Conservation (phyloP, 805 yeast genomes). For the Saccharomycopsis lassenensis region DNA sequence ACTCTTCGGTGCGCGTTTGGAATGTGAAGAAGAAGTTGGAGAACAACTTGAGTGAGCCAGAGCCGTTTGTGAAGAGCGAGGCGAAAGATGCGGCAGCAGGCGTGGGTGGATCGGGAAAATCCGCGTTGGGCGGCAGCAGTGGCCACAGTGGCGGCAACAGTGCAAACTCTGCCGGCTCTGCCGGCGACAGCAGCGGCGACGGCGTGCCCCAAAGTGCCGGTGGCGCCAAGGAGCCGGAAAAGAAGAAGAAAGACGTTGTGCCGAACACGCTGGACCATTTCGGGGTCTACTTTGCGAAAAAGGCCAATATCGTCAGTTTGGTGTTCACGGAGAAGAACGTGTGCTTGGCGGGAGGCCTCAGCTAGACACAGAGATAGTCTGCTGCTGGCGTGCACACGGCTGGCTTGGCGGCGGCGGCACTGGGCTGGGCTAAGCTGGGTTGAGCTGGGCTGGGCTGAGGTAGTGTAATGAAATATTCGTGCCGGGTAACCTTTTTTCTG, state of each 20-base stretch:
- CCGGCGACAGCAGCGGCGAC: slow-evolving; percentile 23
- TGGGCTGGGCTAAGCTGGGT: too few relatives aligned
- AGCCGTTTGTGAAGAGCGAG: slow-evolving; percentile 37
- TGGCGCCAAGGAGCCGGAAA: too few relatives aligned
- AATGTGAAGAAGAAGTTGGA: slow-evolving; percentile 78
- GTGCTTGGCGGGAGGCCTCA: slow-evolving; percentile 88
- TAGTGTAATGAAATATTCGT: too few relatives aligned
- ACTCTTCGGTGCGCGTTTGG: slow-evolving; percentile 91
- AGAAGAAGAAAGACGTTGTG: slow-evolving; percentile 52
- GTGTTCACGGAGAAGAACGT: slow-evolving; percentile 85
- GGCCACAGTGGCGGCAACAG: slow-evolving; percentile 24
- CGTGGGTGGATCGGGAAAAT: slow-evolving; percentile 17
- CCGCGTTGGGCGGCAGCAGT: slow-evolving; percentile 12
- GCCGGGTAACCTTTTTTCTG: too few relatives aligned
- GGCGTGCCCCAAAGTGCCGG: slow-evolving; percentile 15
- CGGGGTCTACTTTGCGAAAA: slow-evolving; percentile 88
- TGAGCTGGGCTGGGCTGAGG: too few relatives aligned
- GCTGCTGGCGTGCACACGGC: too few relatives aligned
- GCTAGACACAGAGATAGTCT: too few relatives aligned
- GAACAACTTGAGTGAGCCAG: slow-evolving; percentile 72
- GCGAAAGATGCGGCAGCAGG: slow-evolving; percentile 8
- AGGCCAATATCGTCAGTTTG: slow-evolving; percentile 88
- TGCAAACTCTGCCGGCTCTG: slow-evolving; percentile 25
- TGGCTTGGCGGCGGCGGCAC: too few relatives aligned
- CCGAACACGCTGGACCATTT: slow-evolving; percentile 74